Evolutionary conservation across 2,329 filamentous ascomycete genomes (phyloP), one percentile per base, ranked within the genome.

Genomic region (Microcera coccophila): DNA sequence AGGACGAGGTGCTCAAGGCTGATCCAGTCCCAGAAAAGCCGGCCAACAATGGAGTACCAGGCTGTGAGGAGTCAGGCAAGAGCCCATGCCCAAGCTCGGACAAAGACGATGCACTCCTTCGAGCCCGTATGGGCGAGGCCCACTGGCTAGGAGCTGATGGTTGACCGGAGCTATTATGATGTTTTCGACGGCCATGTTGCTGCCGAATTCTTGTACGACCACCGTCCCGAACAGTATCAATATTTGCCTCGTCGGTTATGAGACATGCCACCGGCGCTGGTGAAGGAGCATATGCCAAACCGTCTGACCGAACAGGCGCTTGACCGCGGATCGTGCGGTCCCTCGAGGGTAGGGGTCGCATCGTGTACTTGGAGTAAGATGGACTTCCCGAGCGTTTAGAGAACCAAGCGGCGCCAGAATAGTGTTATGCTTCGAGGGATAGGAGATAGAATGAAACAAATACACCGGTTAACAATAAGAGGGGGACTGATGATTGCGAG

Each of bases 1-100:
- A 80, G 11, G 72, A 76, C 9, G 70, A 63, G 39, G 68, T 72
- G 49, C 76, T 78, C 21, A 75, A 57, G 12, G 58, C 51, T 1
- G 64, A 68, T 29, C 52, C 55, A 2, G 62, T 49, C 11, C 56
- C 55, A 4, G 59, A 60, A 15, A 56, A 39, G 4, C 48, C 58
- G 15, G 55, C 36, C 24, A 60, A 47, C 10, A 57, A 48, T 2
- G 63, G 59, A 3, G 55, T 62, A 24, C 58, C 53, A 16, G 57
- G 54, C n/a, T 49, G 51, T 17, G 60, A 60, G 3, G 42, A 41
- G 26, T 54, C 55, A 20, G 43, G 38, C 18, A 53, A 45, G 22
- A 42, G 32, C 8, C 52, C 53, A 22, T 49, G 46, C 31, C 49
- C 55, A 29, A 47, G 44, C n/a, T 39, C 34, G 11, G 50, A 57